A percentile compares a stretch with the other conserved stretches of the same genome.
Conservation (phyloP, 768 basidiomycete genomes). For the Auriscalpium vulgare region DNA sequence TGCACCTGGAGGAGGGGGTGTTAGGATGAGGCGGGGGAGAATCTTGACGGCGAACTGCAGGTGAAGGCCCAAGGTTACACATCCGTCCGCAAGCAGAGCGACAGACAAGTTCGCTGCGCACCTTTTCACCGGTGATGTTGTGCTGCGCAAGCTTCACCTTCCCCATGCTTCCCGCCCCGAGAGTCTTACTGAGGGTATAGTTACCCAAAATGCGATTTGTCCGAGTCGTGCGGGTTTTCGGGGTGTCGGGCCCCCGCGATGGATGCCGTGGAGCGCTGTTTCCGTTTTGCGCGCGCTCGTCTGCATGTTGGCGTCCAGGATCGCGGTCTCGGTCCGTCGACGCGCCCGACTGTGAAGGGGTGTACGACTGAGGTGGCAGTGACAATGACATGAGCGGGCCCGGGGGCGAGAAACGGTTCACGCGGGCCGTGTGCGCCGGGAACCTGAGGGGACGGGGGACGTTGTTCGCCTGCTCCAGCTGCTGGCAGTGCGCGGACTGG, state of each 20-base stretch:
- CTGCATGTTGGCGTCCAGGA: conserved; percentile 16
- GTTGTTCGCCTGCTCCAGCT: too few species aligned
- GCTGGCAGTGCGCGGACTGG: too few species aligned
- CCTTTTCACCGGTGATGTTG: conserved; percentile 86
- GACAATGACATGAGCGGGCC: conserved; percentile 74
- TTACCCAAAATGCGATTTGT: conserved; percentile 72
- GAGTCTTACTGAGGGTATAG: conserved; percentile 92
- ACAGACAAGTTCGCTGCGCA: conserved; percentile 28
- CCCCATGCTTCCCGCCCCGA: conserved; percentile 98
- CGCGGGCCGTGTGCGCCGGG: conserved; percentile 17
- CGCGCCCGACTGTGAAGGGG: conserved; percentile 19
- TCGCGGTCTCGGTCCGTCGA: conserved; percentile 11
- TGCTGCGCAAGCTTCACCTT: conserved; percentile 96
- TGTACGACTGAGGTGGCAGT: conserved; percentile 60
- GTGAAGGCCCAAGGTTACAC: neutral
- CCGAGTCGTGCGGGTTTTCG: conserved; percentile 24
- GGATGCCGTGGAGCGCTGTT: conserved; percentile 1
- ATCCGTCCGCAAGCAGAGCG: too few species aligned
- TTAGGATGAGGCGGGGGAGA: conserved; percentile 76
- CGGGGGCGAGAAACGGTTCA: conserved; percentile 30
- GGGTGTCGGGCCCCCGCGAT: conserved; percentile 15
- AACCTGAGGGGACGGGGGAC: too few species aligned
- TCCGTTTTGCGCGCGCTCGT: conserved; percentile 12
- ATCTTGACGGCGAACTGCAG: conserved; percentile 93
- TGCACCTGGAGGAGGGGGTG: conserved; percentile 39